Evolutionary conservation across 148 eudicot genomes (phyloP), one percentile per base, ranked within the genome.

Genomic region (Limonium bicolor): DNA sequence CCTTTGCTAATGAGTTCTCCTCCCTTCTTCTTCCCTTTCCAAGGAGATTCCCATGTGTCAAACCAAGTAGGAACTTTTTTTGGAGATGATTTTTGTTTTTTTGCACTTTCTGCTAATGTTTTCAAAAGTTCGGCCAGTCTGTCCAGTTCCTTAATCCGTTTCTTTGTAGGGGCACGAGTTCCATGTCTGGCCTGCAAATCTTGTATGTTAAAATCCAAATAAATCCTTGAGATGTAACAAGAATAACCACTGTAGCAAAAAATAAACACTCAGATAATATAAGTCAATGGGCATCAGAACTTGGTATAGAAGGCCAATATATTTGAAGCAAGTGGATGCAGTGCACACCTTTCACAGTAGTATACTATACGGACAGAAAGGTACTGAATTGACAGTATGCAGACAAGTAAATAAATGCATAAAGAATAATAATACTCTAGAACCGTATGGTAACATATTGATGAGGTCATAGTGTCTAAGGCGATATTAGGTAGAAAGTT

Each of bases 101-200:
- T 65, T 41, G 77, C 77, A 66, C 62, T 58, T 27, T 58, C 49
- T 50, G 85, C 49, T 50, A 77, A 88, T 40, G 44, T 48, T 71
- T 73, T 63, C 41, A 90, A 18, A 19, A 67, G 77, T 29, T 51
- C 19, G 19, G 68, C 70, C 63, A 90, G 53, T 55, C 61, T 65
- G 15, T 85, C 80, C 22, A 90, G 48, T 55, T 70, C 84, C 67
- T 51, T 73, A 58, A 77, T 51, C 55, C 67, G 74, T 55, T 81
- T 81, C 84, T 78, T 90, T 14, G 99, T 90, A 34, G 99, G 99
- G 48, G 99, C 72, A 54, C 95, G 77, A 40, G 99, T 85, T 51
- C 99, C 99, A 65, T 90, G 99, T 52, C 99, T 71, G 43, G 95
- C 95, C 99, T 90, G 64, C 48, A 5, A 61, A 45, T 18, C 24